These are phyloP conservation scores for Wickerhamomyces sp. DNA, from an alignment of 1,139 yeast genomes.

Conservation along the genomic window DNA sequence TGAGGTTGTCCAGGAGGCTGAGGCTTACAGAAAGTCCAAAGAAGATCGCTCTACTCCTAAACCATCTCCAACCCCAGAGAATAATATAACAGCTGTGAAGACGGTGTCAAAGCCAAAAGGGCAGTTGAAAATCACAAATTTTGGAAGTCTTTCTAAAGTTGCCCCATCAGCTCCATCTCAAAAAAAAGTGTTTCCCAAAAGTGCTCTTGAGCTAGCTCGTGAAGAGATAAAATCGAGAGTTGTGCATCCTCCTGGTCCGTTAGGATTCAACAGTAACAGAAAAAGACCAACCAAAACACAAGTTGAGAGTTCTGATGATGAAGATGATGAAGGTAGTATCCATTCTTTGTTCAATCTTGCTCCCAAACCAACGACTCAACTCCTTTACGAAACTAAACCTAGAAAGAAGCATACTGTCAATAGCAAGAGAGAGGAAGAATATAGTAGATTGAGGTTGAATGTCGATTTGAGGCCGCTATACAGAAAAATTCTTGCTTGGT, in stretches of 20 bases:
- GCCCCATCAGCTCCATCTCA: slow-evolving; percentile 38
- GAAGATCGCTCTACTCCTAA: slow-evolving; percentile 6
- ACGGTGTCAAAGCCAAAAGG: slow-evolving; percentile 25
- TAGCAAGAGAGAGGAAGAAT: slow-evolving; percentile 63
- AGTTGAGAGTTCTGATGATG: slow-evolving; percentile 29
- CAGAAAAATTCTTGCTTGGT: slow-evolving; percentile 68
- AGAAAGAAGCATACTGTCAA: slow-evolving; percentile 25
- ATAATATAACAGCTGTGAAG: slow-evolving; percentile 4
- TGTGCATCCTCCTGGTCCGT: slow-evolving; percentile 66
- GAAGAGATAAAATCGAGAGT: slow-evolving; percentile 33
- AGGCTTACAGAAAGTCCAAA: slow-evolving; percentile 31
- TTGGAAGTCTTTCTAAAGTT: slow-evolving; percentile 38
- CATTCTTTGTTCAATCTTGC: slow-evolving; percentile 29
- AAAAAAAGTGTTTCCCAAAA: slow-evolving; percentile 31
- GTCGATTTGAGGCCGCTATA: slow-evolving; percentile 78
- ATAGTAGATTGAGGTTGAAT: slow-evolving; percentile 75
- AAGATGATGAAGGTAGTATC: slow-evolving; percentile 27
- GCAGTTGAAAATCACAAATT: slow-evolving; percentile 45
- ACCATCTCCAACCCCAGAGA: slow-evolving; percentile 7
- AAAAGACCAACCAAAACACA: slow-evolving; percentile 11
- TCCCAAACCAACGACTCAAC: slow-evolving; percentile 20
- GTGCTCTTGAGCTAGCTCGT: slow-evolving; percentile 37
- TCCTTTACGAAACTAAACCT: slow-evolving; percentile 25
- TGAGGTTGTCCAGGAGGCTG: slow-evolving; percentile 42
- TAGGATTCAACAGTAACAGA: slow-evolving; percentile 59